phyloP scores from a whole-genome alignment of 176 grass and related monocot species.

The Hordeum vulgare region DNA sequence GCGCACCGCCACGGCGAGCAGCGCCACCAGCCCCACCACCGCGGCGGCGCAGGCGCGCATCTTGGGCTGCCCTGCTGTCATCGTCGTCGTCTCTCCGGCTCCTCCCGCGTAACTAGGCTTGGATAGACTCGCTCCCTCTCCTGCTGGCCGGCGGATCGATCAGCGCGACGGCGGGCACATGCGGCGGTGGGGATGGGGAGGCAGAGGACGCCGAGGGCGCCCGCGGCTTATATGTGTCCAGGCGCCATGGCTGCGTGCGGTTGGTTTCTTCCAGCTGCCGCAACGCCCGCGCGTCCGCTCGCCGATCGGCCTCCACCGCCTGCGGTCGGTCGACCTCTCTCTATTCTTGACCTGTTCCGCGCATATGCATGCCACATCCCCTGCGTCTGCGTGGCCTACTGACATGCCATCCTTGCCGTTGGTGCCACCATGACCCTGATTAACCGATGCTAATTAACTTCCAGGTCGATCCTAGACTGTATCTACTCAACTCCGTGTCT shows the following conservation, averaged over 20 bases:
- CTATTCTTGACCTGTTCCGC: conserved; percentile 36
- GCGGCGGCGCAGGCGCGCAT: conserved; percentile 17
- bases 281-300: conserved; percentile 41
- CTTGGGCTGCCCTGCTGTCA: neutral
- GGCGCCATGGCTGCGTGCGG: neutral
- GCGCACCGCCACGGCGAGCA: conserved; percentile 27
- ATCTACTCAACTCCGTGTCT: neutral
- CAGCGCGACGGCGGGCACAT: neutral
- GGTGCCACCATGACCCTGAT: neutral
- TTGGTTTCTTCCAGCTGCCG: conserved; percentile 12
- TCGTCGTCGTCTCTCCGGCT: neutral
- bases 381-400: neutral
- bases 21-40: conserved; percentile 23
- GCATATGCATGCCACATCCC: neutral
- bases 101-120: neutral
- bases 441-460: neutral
- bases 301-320: conserved; percentile 18
- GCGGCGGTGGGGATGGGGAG: conserved; percentile 8
- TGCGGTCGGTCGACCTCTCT: neutral
- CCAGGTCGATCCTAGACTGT: too few relatives aligned
- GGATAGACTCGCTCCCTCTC: neutral
- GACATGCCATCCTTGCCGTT: neutral
- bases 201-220: neutral
- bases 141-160: neutral
- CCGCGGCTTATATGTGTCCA: conserved; percentile 19